Base-by-base conservation (phyloP, 2,329 filamentous ascomycete species). In the Colletotrichum sp. region DNA sequence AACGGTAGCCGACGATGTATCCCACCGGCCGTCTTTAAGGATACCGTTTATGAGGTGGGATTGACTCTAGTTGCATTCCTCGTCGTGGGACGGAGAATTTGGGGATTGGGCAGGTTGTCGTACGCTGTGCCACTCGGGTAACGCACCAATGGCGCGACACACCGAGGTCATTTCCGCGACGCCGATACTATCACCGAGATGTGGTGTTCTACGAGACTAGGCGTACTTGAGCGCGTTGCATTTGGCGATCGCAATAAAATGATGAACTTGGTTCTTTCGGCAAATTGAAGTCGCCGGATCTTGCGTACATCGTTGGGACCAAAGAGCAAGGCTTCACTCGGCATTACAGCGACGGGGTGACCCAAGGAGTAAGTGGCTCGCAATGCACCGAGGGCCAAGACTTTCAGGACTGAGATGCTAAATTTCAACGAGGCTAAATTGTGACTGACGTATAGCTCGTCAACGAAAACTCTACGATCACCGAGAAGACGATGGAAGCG, bases 371-470 rank as follows among this genome's bases (percentile, higher is more conserved):
- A 13, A 3, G 43, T 21, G 43, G 43, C 10, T 48, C 6, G 6
- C 43, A 48, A 48, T 13, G n/a, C 43, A n/a, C 6, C 10, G n/a
- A 21, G 43, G 10, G 18, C 10, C n/a, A 48, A 21, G 43, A 48
- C 2, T 7, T 48, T 7, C 6, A 21, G 10, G 43, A 48, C 43
- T 7, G 4, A 13, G 10, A 48, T 7, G n/a, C n/a, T 48, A 0
- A 48, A 48, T 21, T 2, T 21, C 6, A 7, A 1, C n/a, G n/a
- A 48, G n/a, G 43, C n/a, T 48, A 7, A 6, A 21, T 12, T 21
- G 3, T 7, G 0, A 7, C 43, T 2, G 10, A 1, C 0, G n/a
- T 48, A 13, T 13, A 0, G 18, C 10, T 4, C n/a, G 43, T 1
- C n/a, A 21, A 7, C n/a, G 1, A 21, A 21, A 48, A 48, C 6